Conservation (phyloP, 495 filamentous ascomycete species). For the Penicillium subrubescens region DNA sequence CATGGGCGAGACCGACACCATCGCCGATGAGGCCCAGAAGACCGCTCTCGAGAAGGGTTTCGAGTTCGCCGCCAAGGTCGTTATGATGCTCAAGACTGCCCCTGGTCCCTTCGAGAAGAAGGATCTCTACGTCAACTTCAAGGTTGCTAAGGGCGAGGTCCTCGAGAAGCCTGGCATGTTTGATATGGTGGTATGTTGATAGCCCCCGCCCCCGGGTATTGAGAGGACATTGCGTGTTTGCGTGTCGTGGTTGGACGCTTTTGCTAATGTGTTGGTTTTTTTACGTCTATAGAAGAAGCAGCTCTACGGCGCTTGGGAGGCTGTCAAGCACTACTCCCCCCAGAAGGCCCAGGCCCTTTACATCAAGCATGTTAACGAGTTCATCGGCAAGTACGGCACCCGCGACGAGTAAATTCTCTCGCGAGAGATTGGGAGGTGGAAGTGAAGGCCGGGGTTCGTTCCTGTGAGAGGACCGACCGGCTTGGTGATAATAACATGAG, state of each 20-base stretch:
- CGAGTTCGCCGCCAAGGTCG: constrained; percentile 52
- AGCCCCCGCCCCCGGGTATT: background rate
- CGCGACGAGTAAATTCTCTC: constrained; percentile 24
- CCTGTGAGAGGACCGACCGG: background rate
- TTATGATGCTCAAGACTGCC: constrained; percentile 58
- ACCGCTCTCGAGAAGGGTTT: constrained; percentile 32
- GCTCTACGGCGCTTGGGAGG: constrained; percentile 76
- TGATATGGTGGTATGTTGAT: constrained; percentile 52
- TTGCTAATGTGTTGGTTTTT: constrained; percentile 6
- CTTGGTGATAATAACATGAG: background rate
- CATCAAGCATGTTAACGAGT: constrained; percentile 64
- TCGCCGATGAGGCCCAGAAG: constrained; percentile 23
- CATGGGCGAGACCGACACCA: constrained; percentile 21
- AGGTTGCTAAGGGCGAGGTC: constrained; percentile 53
- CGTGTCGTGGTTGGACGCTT: background rate
- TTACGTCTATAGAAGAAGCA: constrained; percentile 63
- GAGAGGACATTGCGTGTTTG: too few species aligned
- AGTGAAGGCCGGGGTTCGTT: background rate
- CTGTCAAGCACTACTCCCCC: constrained; percentile 56
- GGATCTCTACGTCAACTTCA: constrained; percentile 63
- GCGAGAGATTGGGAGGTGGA: background rate
- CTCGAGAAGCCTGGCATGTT: constrained; percentile 51
- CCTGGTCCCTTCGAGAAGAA: constrained; percentile 54
- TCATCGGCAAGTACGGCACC: constrained; percentile 67
- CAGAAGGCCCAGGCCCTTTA: constrained; percentile 75